A percentile compares a stretch with the other conserved stretches of the same genome.
phyloP scores from a whole-genome alignment of 768 basidiomycete species.

The Boletus pseudopeckii region DNA sequence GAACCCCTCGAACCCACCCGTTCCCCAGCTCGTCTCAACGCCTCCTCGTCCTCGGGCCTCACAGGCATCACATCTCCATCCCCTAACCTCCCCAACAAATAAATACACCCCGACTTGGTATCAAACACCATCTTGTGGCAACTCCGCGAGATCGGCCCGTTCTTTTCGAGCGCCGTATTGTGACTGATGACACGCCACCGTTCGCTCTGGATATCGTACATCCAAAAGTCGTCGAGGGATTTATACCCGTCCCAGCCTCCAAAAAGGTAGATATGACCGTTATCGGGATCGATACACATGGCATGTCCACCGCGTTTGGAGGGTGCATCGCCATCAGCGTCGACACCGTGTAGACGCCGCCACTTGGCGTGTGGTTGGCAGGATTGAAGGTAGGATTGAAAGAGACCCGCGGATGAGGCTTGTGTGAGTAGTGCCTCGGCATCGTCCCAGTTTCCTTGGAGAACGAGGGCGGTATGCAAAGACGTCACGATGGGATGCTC shows the following conservation, averaged over 20 bases:
- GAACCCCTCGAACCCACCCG: constrained; percentile 10
- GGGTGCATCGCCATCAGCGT: constrained; percentile 62
- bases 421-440: constrained; percentile 52
- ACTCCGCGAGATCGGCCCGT: constrained; percentile 67
- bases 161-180: constrained; percentile 50
- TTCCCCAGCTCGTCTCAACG: constrained; percentile 20
- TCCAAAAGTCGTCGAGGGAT: constrained; percentile 78
- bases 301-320: constrained; percentile 73
- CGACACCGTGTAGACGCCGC: constrained; percentile 56
- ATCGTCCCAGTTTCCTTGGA: constrained; percentile 59
- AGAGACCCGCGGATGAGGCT: constrained; percentile 55
- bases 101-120: constrained; percentile 63
- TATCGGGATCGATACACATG: constrained; percentile 70
- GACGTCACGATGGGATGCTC: constrained; percentile 72
- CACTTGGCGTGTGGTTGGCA: constrained; percentile 59
- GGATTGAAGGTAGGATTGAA: constrained; percentile 53
- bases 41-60: constrained; percentile 24
- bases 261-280: constrained; percentile 66
- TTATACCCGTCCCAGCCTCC: constrained; percentile 78
- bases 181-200: constrained; percentile 61
- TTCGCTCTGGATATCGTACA: constrained; percentile 56
- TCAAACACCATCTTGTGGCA: constrained; percentile 87
- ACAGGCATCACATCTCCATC: constrained; percentile 46
- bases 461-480: constrained; percentile 60
- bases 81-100: constrained; percentile 65